Evolutionary conservation across 1,284 basidiomycete species (phyloP).

Genomic region (Agaricales sp.): DNA sequence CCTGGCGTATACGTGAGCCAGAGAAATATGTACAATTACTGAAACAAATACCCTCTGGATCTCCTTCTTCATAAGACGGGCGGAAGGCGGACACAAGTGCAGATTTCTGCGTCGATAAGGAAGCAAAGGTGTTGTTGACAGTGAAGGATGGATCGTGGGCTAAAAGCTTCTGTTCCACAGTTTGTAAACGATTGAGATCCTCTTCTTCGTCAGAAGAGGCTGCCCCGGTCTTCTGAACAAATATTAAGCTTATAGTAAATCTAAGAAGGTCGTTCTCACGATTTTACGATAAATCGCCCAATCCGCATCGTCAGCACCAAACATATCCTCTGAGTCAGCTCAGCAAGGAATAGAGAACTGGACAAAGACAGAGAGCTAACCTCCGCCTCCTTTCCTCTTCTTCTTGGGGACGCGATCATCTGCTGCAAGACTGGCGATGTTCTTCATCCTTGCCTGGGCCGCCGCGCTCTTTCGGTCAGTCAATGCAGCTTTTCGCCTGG

Average conservation of each 20-base stretch:
- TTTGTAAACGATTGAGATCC: slow-evolving; percentile 63
- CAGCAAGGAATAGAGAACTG: slow-evolving; percentile 1
- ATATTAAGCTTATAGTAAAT: slow-evolving; percentile 4
- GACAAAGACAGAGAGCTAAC: slow-evolving; percentile 28
- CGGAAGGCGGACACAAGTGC: slow-evolving; percentile 80
- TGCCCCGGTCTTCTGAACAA: slow-evolving; percentile 61
- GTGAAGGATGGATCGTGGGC: slow-evolving; percentile 81
- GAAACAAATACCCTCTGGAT: slow-evolving; percentile 45
- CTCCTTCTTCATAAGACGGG: slow-evolving; percentile 60
- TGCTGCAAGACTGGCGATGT: slow-evolving; percentile 84
- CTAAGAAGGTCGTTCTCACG: slow-evolving; percentile 33
- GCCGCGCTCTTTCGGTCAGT: slow-evolving; percentile 91
- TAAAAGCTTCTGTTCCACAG: slow-evolving; percentile 78
- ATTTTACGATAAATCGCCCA: slow-evolving; percentile 99
- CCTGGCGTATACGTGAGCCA: slow-evolving; percentile 22
- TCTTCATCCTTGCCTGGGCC: slow-evolving; percentile 96
- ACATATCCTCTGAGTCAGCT: slow-evolving; percentile 80
- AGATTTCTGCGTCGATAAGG: slow-evolving; percentile 67
- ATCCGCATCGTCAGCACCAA: slow-evolving; percentile 92
- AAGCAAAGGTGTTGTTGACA: slow-evolving; percentile 72
- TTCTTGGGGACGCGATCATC: slow-evolving; percentile 75
- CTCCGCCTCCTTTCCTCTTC: slow-evolving; percentile 68
- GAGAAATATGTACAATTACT: not conserved
- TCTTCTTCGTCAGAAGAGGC: slow-evolving; percentile 97
- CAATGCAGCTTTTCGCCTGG: slow-evolving; percentile 74